phyloP scores from a whole-genome alignment of 768 basidiomycete species.

The Mycena polygramma region DNA sequence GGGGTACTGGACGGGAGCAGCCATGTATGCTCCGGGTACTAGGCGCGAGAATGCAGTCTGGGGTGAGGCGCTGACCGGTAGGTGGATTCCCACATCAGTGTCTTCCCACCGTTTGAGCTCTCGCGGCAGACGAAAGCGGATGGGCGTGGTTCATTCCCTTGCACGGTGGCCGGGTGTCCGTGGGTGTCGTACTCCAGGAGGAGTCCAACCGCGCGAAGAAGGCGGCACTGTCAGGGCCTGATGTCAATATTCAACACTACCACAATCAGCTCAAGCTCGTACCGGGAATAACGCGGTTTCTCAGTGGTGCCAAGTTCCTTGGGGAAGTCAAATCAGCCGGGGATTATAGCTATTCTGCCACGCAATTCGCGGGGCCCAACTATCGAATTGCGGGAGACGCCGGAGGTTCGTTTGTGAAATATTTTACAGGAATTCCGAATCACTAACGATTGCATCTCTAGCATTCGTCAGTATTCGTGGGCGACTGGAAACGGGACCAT shows the following conservation, averaged over 20 bases:
- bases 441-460: neutral
- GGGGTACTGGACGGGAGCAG: slow-evolving; percentile 73
- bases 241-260: slow-evolving; percentile 5
- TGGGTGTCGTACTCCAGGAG: slow-evolving; percentile 53
- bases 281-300: neutral
- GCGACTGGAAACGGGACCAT: no score
- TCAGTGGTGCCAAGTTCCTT: slow-evolving; percentile 1
- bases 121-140: no score
- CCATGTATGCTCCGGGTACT: slow-evolving; percentile 57
- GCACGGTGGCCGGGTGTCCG: slow-evolving; percentile 47
- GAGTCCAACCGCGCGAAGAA: slow-evolving; percentile 39
- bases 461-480: neutral
- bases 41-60: slow-evolving; percentile 59
- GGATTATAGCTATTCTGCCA: slow-evolving; percentile 52
- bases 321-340: slow-evolving; percentile 42
- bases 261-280: slow-evolving; percentile 14
- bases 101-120: no score
- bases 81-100: no score
- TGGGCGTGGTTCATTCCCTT: slow-evolving; percentile 57
- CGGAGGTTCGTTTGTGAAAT: slow-evolving; percentile 39
- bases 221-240: neutral
- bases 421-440: no score
- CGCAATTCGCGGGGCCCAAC: slow-evolving; percentile 44
- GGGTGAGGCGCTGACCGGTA: slow-evolving; percentile 59
- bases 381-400: slow-evolving; percentile 55